Evolutionary conservation across 2,329 filamentous ascomycete species (phyloP).

Genomic region (Verticillium klebahnii): DNA sequence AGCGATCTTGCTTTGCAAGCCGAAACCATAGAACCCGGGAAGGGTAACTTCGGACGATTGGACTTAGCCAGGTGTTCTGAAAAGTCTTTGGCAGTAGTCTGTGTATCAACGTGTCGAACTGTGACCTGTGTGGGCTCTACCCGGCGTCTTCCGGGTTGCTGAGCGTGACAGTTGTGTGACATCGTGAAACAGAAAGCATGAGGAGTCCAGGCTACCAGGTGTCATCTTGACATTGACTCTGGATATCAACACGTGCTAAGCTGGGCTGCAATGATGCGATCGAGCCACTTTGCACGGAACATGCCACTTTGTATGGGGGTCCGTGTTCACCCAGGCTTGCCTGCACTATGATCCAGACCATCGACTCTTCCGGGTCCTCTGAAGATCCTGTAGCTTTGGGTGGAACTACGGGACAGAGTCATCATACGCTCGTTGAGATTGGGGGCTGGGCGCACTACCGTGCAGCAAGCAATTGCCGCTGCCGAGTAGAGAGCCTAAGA

Average conservation of each 20-base stretch:
- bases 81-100: neutral
- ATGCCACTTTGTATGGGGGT: neutral
- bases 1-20: neutral
- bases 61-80: neutral
- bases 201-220: neutral
- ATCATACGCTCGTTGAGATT: no score
- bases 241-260: neutral
- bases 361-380: no score
- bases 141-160: neutral
- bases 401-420: no score
- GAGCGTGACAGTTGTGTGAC: neutral
- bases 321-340: neutral
- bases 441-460: no score
- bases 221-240: neutral
- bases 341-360: no score
- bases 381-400: no score
- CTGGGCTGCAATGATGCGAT: neutral
- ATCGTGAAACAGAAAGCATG: neutral
- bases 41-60: neutral
- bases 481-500: no score
- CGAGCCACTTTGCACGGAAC: neutral
- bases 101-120: neutral
- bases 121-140: neutral
- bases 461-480: no score
- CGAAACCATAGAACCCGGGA: neutral